phyloP scores from a whole-genome alignment of 2,329 filamentous ascomycete genomes.

The Colletotrichum kahawae region DNA sequence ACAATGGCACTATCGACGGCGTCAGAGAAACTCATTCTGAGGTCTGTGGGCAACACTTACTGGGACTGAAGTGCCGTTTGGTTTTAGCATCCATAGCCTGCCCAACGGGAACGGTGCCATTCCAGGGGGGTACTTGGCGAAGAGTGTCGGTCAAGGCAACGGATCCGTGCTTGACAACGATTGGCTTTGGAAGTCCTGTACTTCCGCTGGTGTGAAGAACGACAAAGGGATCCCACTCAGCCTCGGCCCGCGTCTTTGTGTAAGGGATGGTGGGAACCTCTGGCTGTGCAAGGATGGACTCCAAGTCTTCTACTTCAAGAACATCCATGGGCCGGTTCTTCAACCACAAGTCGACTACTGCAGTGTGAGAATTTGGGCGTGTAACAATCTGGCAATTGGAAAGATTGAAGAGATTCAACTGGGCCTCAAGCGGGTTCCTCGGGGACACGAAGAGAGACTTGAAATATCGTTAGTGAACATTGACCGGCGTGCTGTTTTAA shows the following conservation, averaged over 20 bases:
- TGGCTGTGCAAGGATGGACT: slow-evolving; percentile 39
- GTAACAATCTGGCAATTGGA: slow-evolving; percentile 46
- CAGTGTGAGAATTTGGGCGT: slow-evolving; percentile 33
- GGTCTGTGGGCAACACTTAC: background rate
- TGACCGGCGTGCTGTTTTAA: slow-evolving; percentile 30
- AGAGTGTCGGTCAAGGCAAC: slow-evolving; percentile 35
- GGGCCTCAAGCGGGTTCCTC: slow-evolving; percentile 49
- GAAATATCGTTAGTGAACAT: slow-evolving; percentile 17
- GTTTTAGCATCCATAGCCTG: slow-evolving; percentile 35
- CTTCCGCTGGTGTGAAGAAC: slow-evolving; percentile 52
- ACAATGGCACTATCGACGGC: slow-evolving; percentile 36
- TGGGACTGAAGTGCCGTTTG: background rate
- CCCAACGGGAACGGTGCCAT: slow-evolving; percentile 22
- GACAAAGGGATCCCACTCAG: slow-evolving; percentile 43
- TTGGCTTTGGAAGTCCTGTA: slow-evolving; percentile 51
- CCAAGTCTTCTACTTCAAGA: slow-evolving; percentile 35
- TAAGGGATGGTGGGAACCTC: slow-evolving; percentile 39
- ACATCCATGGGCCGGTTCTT: slow-evolving; percentile 41
- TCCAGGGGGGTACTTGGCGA: background rate
- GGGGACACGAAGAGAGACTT: slow-evolving; percentile 50
- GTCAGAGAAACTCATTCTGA: background rate
- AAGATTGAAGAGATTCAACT: slow-evolving; percentile 49
- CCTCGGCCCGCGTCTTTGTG: slow-evolving; percentile 43
- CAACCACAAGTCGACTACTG: slow-evolving; percentile 40
- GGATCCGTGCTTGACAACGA: slow-evolving; percentile 43